phyloP scores from a whole-genome alignment of 768 basidiomycete species.

The Amanita inopinata region DNA sequence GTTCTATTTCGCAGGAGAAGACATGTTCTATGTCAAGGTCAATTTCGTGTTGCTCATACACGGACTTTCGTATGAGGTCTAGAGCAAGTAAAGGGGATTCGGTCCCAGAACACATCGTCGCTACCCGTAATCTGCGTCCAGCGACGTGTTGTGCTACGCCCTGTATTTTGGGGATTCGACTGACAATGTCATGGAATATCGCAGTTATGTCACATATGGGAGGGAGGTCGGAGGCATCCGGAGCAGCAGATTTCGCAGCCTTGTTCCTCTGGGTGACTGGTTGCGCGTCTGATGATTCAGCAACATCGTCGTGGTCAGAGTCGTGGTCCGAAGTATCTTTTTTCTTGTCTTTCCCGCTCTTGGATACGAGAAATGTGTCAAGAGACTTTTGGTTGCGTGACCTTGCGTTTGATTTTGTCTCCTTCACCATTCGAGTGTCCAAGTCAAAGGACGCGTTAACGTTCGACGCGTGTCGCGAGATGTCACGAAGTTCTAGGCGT shows the following conservation, averaged over 20 bases:
- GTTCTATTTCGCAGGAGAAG: slow-evolving; percentile 95
- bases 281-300: slow-evolving; percentile 28
- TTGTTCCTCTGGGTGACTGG: slow-evolving; percentile 18
- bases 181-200: slow-evolving; percentile 71
- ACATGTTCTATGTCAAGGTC: slow-evolving; percentile 78
- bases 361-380: slow-evolving; percentile 41
- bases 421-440: slow-evolving; percentile 37
- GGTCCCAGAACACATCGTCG: slow-evolving; percentile 97
- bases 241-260: slow-evolving; percentile 29
- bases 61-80: slow-evolving; percentile 69
- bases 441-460: background rate
- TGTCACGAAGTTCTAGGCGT: slow-evolving; percentile 3
- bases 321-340: slow-evolving; percentile 21
- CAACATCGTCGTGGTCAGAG: slow-evolving; percentile 19
- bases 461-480: slow-evolving; percentile 2
- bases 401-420: slow-evolving; percentile 26
- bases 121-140: slow-evolving; percentile 83
- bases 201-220: slow-evolving; percentile 63
- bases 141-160: slow-evolving; percentile 53
- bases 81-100: slow-evolving; percentile 91
- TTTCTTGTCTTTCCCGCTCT: slow-evolving; percentile 19
- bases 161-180: slow-evolving; percentile 55
- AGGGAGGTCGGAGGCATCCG: slow-evolving; percentile 60
- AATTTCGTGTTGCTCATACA: slow-evolving; percentile 56
- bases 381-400: slow-evolving; percentile 44